Conservation (phyloP, 345 rosid species). For the Camelina neglecta region DNA sequence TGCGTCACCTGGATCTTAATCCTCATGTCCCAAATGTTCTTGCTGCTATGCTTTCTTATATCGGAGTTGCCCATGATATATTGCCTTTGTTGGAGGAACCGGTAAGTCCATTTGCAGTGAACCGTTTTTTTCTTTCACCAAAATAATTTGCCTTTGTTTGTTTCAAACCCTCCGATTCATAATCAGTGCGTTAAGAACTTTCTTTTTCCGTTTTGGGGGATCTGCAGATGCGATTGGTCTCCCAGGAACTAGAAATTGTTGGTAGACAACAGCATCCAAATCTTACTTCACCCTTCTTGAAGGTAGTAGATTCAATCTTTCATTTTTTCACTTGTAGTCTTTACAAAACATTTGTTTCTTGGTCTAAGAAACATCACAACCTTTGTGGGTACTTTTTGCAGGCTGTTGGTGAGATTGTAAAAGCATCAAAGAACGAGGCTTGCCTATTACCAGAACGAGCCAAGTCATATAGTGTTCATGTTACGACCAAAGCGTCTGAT, state of each 20-base stretch:
- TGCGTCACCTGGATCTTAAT: slow-evolving; percentile 88
- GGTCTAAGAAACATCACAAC: slow-evolving; percentile 3
- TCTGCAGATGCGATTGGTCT: slow-evolving; percentile 78
- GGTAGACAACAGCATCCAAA: slow-evolving; percentile 92
- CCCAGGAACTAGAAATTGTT: slow-evolving; percentile 88
- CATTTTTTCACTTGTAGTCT: slow-evolving; percentile 4
- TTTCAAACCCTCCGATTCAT: not conserved
- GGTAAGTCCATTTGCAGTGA: slow-evolving; percentile 48
- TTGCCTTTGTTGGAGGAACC: slow-evolving; percentile 92
- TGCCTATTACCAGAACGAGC: slow-evolving; percentile 59
- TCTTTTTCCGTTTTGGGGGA: slow-evolving; percentile 7
- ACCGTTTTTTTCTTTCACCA: not conserved
- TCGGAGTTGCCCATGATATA: slow-evolving; percentile 80
- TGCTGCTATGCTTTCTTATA: slow-evolving; percentile 92
- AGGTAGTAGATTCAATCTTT: slow-evolving; percentile 64
- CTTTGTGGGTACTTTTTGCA: slow-evolving; percentile 40
- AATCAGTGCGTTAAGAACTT: not conserved
- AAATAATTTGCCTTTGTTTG: not conserved
- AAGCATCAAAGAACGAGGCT: slow-evolving; percentile 79
- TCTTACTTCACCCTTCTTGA: slow-evolving; percentile 79
- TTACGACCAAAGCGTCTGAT: slow-evolving; percentile 54
- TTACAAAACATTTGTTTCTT: not conserved
- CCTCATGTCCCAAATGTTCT: slow-evolving; percentile 92
- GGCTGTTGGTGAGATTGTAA: slow-evolving; percentile 83
- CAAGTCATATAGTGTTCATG: slow-evolving; percentile 50